A percentile compares a stretch with the other conserved stretches of the same genome.
Conservation (phyloP, 192 early-diverging fungal species). For the Entomortierella parvispora region DNA sequence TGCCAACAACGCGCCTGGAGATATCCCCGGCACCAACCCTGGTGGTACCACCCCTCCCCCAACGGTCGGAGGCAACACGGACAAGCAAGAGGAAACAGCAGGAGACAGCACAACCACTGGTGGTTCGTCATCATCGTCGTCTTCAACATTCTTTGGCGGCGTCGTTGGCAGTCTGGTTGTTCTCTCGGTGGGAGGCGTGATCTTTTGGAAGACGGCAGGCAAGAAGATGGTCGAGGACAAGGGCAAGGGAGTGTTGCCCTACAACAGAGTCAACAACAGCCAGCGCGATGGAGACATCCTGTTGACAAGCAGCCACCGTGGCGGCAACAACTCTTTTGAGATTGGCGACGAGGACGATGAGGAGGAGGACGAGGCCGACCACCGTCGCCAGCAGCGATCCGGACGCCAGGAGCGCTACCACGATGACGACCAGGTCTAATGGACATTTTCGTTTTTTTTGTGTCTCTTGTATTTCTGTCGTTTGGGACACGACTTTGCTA, state of each 20-base stretch:
- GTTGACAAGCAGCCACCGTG: slow-evolving; percentile 26
- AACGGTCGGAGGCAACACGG: background rate
- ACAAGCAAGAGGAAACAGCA: background rate
- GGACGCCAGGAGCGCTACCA: background rate
- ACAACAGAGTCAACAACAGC: slow-evolving; percentile 28
- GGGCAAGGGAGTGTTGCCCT: slow-evolving; percentile 48
- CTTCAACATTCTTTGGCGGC: slow-evolving; percentile 47
- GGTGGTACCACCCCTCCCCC: slow-evolving; percentile 4
- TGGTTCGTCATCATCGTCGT: background rate
- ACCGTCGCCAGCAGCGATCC: no score
- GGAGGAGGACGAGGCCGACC: background rate
- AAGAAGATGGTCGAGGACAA: slow-evolving; percentile 47
- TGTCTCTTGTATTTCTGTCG: no score
- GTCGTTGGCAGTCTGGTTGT: slow-evolving; percentile 33
- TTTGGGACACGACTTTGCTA: no score
- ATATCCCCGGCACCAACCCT: background rate
- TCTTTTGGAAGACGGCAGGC: slow-evolving; percentile 51
- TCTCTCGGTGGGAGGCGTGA: slow-evolving; percentile 31
- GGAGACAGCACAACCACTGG: background rate
- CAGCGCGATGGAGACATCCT: slow-evolving; percentile 28
- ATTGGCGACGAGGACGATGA: background rate
- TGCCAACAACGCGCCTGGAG: background rate
- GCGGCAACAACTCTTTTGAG: slow-evolving; percentile 21
- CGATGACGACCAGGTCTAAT: background rate
- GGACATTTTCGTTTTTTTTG: background rate